These are phyloP conservation scores for Fraxinus platypoda DNA, from an alignment of 305 asterid genomes.

Conservation along the genomic window DNA sequence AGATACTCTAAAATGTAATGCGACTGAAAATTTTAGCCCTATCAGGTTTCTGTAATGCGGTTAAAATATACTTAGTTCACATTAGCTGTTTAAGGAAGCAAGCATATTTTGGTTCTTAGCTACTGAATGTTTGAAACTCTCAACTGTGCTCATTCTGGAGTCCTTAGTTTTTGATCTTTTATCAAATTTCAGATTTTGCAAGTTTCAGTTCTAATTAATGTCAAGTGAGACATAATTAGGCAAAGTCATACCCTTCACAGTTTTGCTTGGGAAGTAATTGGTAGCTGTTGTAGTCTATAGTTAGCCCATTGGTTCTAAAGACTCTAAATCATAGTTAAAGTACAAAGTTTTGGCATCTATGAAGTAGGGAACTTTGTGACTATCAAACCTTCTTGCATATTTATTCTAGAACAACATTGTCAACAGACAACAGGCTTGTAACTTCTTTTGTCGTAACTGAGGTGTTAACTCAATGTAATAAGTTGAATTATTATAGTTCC, in stretches of 20 bases:
- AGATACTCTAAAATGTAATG: background rate
- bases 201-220: background rate
- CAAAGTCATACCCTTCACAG: background rate
- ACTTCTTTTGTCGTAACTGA: background rate
- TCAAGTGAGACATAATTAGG: background rate
- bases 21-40: background rate
- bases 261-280: background rate
- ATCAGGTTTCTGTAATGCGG: background rate
- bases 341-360: background rate
- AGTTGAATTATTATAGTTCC: conserved; percentile 20
- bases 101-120: conserved; percentile 12
- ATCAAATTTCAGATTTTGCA: background rate
- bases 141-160: conserved; percentile 6
- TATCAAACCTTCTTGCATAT: background rate
- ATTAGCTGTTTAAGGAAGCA: background rate
- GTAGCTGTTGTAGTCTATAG: background rate
- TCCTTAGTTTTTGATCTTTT: conserved; percentile 2
- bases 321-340: conserved; percentile 5
- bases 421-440: background rate
- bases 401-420: conserved; percentile 15
- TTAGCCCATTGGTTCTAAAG: background rate
- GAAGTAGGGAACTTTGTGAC: background rate
- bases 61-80: background rate
- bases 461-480: conserved; percentile 10
- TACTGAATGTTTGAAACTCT: background rate